Conservation (phyloP, 2,329 filamentous ascomycete species). For the Trichophyton equinum region DNA sequence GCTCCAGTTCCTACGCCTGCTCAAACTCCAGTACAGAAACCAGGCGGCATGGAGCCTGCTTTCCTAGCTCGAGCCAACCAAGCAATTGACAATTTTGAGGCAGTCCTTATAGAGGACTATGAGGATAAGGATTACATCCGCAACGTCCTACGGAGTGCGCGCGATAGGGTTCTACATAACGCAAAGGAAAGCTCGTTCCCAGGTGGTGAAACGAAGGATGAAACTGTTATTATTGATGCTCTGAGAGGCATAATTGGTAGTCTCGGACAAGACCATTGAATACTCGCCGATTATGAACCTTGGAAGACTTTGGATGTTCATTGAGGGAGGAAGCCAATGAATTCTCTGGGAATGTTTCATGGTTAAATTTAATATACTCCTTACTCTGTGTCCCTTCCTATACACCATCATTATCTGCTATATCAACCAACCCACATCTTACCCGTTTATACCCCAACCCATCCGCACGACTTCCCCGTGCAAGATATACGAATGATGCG, state of each 20-base stretch:
- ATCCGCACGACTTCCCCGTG: neutral
- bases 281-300: neutral
- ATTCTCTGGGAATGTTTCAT: neutral
- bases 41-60: slow-evolving; percentile 20
- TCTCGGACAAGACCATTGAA: slow-evolving; percentile 12
- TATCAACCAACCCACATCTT: neutral
- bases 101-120: slow-evolving; percentile 34
- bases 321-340: neutral
- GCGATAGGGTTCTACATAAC: slow-evolving; percentile 29
- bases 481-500: slow-evolving; percentile 1
- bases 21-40: slow-evolving; percentile 2
- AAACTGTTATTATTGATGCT: slow-evolving; percentile 32
- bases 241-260: slow-evolving; percentile 29
- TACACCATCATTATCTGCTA: too few relatives aligned
- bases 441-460: neutral
- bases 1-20: slow-evolving; percentile 8
- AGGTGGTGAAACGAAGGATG: slow-evolving; percentile 33
- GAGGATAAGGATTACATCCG: slow-evolving; percentile 36
- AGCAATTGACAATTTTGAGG: slow-evolving; percentile 34
- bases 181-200: slow-evolving; percentile 32
- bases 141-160: slow-evolving; percentile 32
- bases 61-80: slow-evolving; percentile 33
- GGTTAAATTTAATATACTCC: neutral
- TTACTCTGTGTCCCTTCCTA: too few relatives aligned
- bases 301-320: neutral